Evolutionary conservation across 306 rosid species (phyloP), one percentile per base, ranked within the genome.

Genomic region (Gleditsia sinensis): DNA sequence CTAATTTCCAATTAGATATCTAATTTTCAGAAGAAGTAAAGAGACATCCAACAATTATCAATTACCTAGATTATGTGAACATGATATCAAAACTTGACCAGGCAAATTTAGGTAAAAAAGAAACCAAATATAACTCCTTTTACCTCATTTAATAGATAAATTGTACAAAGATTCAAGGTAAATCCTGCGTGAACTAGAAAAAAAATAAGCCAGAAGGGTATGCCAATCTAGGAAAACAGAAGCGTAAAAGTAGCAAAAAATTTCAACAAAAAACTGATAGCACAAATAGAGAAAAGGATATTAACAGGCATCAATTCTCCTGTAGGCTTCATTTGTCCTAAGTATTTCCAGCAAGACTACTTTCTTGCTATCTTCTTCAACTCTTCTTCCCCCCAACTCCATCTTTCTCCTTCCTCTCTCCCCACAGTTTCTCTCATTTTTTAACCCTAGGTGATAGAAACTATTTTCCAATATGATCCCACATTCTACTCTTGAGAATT

Each of bases 51-150:
- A 82, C 58, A 61, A 55, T 40, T 40, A 40, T 40, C 14, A 37
- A 71, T 48, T 21, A 28, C 43, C 60, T 3, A 21, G 65, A 67
- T 70, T 46, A 28, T 25, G 30, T 46, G 60, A 58, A 43, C 72
- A 80, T 46, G 57, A 73, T 37, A 58, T 72, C 14, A 64, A 53
- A 42, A 57, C 34, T 64, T 75, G 60, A 70, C 50, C 23, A 24
- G 9, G 9, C 64, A 62, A 42, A 42, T 37, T 36, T 14, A 21
- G 1, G 0, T 30, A 27, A 60, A 50, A 75, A 21, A 12, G 43
- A 10, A 61, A 39, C 28, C 20, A 49, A 51, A 61, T 30, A 40
- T 17, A 16, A 25, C 68, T 36, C 57, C 13, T 49, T 59, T 77
- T 50, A 32, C 45, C 64, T 50, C 40, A 17, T 72, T 72, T 71